Conservation (phyloP, 2,329 filamentous ascomycete species). For the Alternaria tenuissima region DNA sequence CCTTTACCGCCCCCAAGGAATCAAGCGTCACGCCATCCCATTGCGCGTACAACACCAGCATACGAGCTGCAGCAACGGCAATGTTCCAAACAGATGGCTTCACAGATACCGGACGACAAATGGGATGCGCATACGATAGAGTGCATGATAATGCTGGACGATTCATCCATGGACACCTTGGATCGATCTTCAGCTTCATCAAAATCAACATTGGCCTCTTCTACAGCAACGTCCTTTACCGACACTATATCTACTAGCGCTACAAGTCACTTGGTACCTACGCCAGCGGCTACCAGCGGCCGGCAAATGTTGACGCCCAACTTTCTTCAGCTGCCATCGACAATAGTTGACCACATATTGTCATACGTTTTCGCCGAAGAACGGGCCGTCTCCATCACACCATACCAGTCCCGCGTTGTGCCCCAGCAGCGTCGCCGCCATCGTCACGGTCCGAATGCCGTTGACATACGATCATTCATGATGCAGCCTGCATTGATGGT, state of each 20-base stretch:
- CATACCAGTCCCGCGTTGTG: conserved; percentile 16
- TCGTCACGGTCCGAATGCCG: conserved; percentile 25
- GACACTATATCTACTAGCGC: not conserved
- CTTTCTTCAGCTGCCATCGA: conserved; percentile 24
- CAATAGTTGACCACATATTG: conserved; percentile 30
- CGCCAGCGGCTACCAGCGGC: not conserved
- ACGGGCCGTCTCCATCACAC: conserved; percentile 23
- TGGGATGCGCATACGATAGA: conserved; percentile 7
- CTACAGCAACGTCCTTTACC: conserved; percentile 18
- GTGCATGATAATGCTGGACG: conserved; percentile 11
- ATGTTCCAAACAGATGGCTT: not conserved
- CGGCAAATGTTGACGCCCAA: conserved; percentile 7
- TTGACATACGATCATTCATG: conserved; percentile 31
- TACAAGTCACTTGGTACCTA: not conserved
- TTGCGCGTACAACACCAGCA: not conserved
- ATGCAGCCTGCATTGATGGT: conserved; percentile 14
- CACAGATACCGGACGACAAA: not conserved
- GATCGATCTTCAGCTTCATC: conserved; percentile 9
- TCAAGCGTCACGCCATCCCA: not conserved
- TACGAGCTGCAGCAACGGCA: not conserved
- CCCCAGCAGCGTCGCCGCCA: conserved; percentile 29
- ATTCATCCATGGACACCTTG: not conserved
- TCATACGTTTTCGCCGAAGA: conserved; percentile 29
- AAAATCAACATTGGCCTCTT: conserved; percentile 17
- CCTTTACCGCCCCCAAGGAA: conserved; percentile 6